Evolutionary conservation across 2,329 filamentous ascomycete species (phyloP).

Genomic region (Fusarium chlamydosporum): DNA sequence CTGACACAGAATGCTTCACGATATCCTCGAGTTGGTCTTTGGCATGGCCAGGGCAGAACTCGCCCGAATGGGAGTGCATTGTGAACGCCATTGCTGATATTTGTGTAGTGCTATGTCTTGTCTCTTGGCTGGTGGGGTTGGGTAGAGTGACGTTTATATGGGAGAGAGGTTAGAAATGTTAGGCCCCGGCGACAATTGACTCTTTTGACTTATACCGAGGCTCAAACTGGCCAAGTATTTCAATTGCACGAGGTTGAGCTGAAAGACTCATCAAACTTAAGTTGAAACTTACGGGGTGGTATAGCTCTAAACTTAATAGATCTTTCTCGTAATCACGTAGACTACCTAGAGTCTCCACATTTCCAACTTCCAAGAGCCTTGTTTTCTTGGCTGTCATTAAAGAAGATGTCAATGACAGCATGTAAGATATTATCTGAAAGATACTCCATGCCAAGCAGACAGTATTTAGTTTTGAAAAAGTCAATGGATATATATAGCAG

Average conservation of each 20-base stretch:
- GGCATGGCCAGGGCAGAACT: constrained; percentile 95
- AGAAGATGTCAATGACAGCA: not conserved
- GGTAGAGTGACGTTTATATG: not conserved
- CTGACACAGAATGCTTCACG: constrained; percentile 80
- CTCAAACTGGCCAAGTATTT: constrained; percentile 1
- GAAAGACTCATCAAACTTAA: constrained; percentile 21
- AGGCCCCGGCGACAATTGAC: not conserved
- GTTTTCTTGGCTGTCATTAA: not conserved
- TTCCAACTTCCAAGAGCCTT: constrained; percentile 17
- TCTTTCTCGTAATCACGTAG: constrained; percentile 5
- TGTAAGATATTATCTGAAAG: not conserved
- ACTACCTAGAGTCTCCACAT: constrained; percentile 24
- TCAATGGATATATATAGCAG: constrained; percentile 2
- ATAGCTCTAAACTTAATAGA: constrained; percentile 23
- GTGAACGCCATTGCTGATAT: constrained; percentile 84
- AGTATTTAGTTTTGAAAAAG: not conserved
- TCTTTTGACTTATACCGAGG: constrained; percentile 1
- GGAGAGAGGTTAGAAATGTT: not conserved
- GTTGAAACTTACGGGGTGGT: constrained; percentile 11
- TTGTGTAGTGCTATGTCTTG: not conserved
- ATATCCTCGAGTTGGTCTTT: constrained; percentile 87
- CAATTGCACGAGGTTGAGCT: constrained; percentile 8
- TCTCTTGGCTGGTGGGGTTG: not conserved
- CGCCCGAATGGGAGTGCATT: constrained; percentile 97
- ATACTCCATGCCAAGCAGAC: not conserved